phyloP scores from a whole-genome alignment of 352 stramenopile species.

The Globisporangium recalcitrans region DNA sequence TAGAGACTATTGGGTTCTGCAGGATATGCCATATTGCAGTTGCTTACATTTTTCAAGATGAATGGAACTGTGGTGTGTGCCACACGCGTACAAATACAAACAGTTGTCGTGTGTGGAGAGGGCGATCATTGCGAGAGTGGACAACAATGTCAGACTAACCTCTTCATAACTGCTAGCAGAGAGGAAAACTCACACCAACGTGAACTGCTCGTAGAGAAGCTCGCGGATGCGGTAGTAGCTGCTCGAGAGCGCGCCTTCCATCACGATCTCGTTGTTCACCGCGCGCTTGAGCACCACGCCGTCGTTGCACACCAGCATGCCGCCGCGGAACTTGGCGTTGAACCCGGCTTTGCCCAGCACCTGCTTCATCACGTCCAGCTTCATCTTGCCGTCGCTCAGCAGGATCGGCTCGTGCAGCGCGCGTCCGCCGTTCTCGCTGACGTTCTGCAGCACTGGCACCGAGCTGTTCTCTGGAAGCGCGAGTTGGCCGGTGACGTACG shows the following conservation, averaged over 20 bases:
- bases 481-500: conserved; percentile 78
- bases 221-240: conserved; percentile 87
- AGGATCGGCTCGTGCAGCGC: conserved; percentile 73
- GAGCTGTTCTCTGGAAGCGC: conserved; percentile 61
- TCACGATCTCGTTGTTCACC: conserved; percentile 85
- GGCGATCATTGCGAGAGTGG: not conserved
- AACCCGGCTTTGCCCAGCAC: conserved; percentile 82
- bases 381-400: conserved; percentile 86
- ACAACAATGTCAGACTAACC: not conserved
- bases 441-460: conserved; percentile 61
- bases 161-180: not conserved
- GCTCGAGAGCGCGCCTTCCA: conserved; percentile 76
- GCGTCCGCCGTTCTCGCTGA: conserved; percentile 30
- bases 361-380: conserved; percentile 88
- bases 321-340: conserved; percentile 86
- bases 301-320: conserved; percentile 87
- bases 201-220: conserved; percentile 87
- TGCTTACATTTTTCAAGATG: no score
- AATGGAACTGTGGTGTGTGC: no score
- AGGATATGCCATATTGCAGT: no score
- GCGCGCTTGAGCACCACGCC: conserved; percentile 83
- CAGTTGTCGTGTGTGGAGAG: not conserved
- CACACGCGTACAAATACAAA: not conserved
- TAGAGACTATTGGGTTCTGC: no score
- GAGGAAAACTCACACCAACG: conserved; percentile 44